Evolutionary conservation across 805 yeast genomes (phyloP).

Genomic region (Osmozyma mogii): DNA sequence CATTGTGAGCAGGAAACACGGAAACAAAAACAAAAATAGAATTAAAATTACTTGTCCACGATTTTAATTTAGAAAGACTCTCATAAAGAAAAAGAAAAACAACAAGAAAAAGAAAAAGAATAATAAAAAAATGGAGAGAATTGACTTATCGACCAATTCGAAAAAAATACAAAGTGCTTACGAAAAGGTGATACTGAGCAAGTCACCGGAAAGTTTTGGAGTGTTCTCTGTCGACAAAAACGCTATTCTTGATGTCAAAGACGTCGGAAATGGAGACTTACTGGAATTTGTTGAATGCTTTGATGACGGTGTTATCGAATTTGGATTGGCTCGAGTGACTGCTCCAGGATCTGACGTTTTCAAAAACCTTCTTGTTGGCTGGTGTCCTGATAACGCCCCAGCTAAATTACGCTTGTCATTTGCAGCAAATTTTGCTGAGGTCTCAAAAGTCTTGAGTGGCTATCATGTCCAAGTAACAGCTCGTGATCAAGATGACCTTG

Average conservation of each 20-base stretch:
- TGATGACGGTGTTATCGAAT: slow-evolving; percentile 82
- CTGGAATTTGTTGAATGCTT: slow-evolving; percentile 29
- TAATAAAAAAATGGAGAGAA: slow-evolving; percentile 38
- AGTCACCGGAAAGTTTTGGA: slow-evolving; percentile 62
- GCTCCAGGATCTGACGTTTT: slow-evolving; percentile 89
- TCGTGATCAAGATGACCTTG: slow-evolving; percentile 86
- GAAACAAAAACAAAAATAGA: too few relatives aligned
- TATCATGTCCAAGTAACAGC: slow-evolving; percentile 97
- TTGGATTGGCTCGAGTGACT: slow-evolving; percentile 78
- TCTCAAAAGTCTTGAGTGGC: slow-evolving; percentile 62
- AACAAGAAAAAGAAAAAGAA: neutral
- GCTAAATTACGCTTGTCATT: slow-evolving; percentile 64
- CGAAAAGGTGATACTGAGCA: slow-evolving; percentile 73
- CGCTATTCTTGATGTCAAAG: slow-evolving; percentile 39
- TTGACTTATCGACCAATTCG: slow-evolving; percentile 61
- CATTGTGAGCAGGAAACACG: too few relatives aligned
- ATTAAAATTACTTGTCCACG: too few relatives aligned
- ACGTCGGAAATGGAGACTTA: slow-evolving; percentile 32
- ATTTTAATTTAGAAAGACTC: too few relatives aligned
- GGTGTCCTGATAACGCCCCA: slow-evolving; percentile 98
- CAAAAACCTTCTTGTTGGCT: slow-evolving; percentile 79
- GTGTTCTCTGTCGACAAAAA: slow-evolving; percentile 68
- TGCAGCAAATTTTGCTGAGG: slow-evolving; percentile 71
- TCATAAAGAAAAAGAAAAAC: too few relatives aligned
- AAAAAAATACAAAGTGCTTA: slow-evolving; percentile 68